Evolutionary conservation across 257 asterid genomes (phyloP).

Genomic region (Solanum corneliomulleri): DNA sequence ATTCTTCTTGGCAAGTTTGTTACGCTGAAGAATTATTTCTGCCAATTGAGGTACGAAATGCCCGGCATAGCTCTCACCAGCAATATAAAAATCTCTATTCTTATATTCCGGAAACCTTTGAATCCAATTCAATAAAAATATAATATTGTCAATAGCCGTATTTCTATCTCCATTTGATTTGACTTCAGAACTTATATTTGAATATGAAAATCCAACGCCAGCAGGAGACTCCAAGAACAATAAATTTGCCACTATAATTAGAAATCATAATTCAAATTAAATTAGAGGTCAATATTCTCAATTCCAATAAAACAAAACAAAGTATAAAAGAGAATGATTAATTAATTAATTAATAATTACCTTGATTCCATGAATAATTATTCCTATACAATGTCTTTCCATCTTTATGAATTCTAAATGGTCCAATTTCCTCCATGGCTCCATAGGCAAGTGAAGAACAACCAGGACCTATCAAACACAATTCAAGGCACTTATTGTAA

Average conservation of each 20-base stretch:
- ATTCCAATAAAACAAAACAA: background rate
- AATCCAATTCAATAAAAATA: conserved; percentile 22
- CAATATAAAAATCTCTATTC: conserved; percentile 13
- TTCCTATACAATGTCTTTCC: conserved; percentile 13
- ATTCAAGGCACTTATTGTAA: too few species aligned
- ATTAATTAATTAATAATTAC: background rate
- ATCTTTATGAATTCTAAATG: conserved; percentile 15
- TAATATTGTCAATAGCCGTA: conserved; percentile 15
- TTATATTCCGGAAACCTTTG: conserved; percentile 16
- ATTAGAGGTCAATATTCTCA: background rate
- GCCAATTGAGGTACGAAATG: conserved; percentile 36
- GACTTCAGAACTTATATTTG: conserved; percentile 18
- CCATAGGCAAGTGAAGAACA: conserved; percentile 23
- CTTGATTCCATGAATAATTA: conserved; percentile 15
- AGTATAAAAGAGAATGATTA: background rate
- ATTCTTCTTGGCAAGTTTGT: conserved; percentile 2
- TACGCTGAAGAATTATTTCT: conserved; percentile 10
- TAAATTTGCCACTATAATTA: conserved; percentile 19
- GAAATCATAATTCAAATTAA: background rate
- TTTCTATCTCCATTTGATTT: conserved; percentile 10
- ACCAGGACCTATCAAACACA: conserved; percentile 11
- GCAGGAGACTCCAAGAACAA: conserved; percentile 32
- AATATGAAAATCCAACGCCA: conserved; percentile 37
- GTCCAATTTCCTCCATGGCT: conserved; percentile 20
- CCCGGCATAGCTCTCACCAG: conserved; percentile 37